Evolutionary conservation across 1,284 basidiomycete species (phyloP).

Genomic region (Leccinum laetum): DNA sequence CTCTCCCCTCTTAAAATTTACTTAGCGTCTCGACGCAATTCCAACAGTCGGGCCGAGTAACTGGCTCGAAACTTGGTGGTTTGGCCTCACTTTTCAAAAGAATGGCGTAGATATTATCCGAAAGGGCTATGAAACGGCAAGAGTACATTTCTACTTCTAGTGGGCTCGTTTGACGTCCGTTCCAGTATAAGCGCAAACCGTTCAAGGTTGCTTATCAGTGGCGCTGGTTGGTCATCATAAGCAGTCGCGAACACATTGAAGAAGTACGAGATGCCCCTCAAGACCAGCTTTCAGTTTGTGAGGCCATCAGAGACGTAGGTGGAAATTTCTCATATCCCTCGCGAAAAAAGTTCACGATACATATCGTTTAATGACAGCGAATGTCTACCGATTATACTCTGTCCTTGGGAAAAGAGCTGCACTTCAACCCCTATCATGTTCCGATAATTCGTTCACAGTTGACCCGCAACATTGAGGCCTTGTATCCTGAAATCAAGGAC

Average conservation of each 20-base stretch:
- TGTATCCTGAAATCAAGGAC: constrained; percentile 33
- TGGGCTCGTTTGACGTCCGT: neutral
- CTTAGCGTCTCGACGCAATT: constrained; percentile 18
- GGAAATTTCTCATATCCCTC: neutral
- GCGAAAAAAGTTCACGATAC: neutral
- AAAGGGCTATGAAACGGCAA: constrained; percentile 24
- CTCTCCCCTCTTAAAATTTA: neutral
- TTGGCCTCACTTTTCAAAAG: constrained; percentile 9
- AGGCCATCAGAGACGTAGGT: neutral
- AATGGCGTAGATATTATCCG: constrained; percentile 14
- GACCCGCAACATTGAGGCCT: constrained; percentile 27
- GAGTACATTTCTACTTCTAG: neutral
- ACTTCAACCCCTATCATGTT: constrained; percentile 29
- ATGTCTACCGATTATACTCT: neutral
- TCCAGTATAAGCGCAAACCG: constrained; percentile 34
- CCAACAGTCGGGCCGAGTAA: constrained; percentile 23
- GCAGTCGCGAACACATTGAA: constrained; percentile 36
- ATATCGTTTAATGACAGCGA: neutral
- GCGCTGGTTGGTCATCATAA: constrained; percentile 44
- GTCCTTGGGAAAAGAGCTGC: neutral
- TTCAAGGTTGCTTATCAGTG: constrained; percentile 43
- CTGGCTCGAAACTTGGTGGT: constrained; percentile 18
- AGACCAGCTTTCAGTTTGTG: neutral
- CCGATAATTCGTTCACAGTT: constrained; percentile 28
- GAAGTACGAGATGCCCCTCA: constrained; percentile 38